Evolutionary conservation across 1,284 basidiomycete species (phyloP).

Genomic region (Irpex lacteus): DNA sequence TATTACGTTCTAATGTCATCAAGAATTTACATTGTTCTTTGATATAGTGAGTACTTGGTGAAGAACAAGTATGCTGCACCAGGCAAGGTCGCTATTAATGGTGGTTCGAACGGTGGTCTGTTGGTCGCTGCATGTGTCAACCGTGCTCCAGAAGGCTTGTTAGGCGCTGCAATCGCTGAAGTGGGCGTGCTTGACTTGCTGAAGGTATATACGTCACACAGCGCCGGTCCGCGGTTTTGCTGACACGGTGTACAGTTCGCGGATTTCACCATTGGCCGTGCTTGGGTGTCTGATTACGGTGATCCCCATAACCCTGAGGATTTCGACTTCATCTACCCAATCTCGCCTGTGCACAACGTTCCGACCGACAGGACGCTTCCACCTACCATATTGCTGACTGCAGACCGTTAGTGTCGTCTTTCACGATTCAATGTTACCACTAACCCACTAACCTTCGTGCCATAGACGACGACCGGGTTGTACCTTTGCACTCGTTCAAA

Average conservation of each 20-base stretch:
- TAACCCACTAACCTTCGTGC: background rate
- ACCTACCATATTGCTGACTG: slow-evolving; percentile 69
- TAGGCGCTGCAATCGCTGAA: slow-evolving; percentile 78
- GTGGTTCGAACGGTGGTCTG: slow-evolving; percentile 78
- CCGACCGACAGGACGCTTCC: slow-evolving; percentile 60
- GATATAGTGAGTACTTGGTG: slow-evolving; percentile 62
- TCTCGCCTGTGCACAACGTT: slow-evolving; percentile 78
- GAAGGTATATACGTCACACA: slow-evolving; percentile 43
- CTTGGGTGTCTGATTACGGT: slow-evolving; percentile 85
- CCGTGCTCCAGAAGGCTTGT: slow-evolving; percentile 73
- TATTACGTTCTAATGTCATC: background rate
- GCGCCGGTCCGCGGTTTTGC: too few relatives aligned
- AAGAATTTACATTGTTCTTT: background rate
- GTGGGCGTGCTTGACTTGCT: slow-evolving; percentile 84
- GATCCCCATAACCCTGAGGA: slow-evolving; percentile 71
- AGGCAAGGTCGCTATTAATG: slow-evolving; percentile 78
- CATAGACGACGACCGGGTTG: slow-evolving; percentile 79
- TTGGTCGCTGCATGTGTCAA: slow-evolving; percentile 80
- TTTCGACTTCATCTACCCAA: slow-evolving; percentile 80
- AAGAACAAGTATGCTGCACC: slow-evolving; percentile 67
- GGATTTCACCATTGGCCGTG: slow-evolving; percentile 74
- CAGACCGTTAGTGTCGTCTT: slow-evolving; percentile 58
- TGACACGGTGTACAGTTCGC: slow-evolving; percentile 48
- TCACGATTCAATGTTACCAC: background rate
- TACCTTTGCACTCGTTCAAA: slow-evolving; percentile 83